A percentile compares a stretch with the other conserved stretches of the same genome.
These are phyloP conservation scores for Alisma plantagoaquatica DNA, from an alignment of 106 monocot genomes.

Conservation along the genomic window DNA sequence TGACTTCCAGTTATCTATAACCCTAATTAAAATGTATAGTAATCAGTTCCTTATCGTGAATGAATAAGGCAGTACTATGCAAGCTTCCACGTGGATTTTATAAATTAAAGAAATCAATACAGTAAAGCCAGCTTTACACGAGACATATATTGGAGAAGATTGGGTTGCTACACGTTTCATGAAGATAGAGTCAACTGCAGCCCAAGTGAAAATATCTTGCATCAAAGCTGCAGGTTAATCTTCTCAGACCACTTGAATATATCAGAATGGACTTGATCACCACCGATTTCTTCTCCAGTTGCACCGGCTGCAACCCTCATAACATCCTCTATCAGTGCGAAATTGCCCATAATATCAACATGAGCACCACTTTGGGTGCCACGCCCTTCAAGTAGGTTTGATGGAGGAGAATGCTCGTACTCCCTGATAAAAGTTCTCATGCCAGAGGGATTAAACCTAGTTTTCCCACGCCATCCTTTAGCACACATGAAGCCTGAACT, in stretches of 20 bases:
- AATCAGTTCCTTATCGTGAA: too few relatives aligned
- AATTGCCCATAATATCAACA: conserved; percentile 99
- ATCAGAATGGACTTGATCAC: conserved; percentile 86
- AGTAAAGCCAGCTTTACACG: too few relatives aligned
- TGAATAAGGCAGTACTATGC: too few relatives aligned
- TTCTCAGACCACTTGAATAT: conserved; percentile 96
- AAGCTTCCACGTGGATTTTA: too few relatives aligned
- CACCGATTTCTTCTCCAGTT: conserved; percentile 79
- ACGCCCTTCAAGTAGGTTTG: conserved; percentile 81
- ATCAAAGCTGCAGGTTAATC: conserved; percentile 59
- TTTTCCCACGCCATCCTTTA: conserved; percentile 91
- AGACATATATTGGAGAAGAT: too few relatives aligned
- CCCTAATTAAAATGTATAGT: too few relatives aligned
- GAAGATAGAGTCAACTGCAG: too few relatives aligned
- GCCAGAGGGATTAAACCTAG: conserved; percentile 88
- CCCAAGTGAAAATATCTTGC: too few relatives aligned
- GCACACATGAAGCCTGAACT: conserved; percentile 98
- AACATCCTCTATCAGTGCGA: conserved; percentile 89
- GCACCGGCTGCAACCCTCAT: conserved; percentile 93
- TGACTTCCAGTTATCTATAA: too few relatives aligned
- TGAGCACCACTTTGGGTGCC: conserved; percentile 97
- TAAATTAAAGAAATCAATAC: too few relatives aligned
- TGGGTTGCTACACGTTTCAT: too few relatives aligned
- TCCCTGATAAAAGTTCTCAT: conserved; percentile 78
- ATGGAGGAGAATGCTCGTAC: conserved; percentile 81